A percentile compares a stretch with the other conserved stretches of the same genome.
Conservation (phyloP, 495 filamentous ascomycete genomes). For the Antarctomyces pellizariae region DNA sequence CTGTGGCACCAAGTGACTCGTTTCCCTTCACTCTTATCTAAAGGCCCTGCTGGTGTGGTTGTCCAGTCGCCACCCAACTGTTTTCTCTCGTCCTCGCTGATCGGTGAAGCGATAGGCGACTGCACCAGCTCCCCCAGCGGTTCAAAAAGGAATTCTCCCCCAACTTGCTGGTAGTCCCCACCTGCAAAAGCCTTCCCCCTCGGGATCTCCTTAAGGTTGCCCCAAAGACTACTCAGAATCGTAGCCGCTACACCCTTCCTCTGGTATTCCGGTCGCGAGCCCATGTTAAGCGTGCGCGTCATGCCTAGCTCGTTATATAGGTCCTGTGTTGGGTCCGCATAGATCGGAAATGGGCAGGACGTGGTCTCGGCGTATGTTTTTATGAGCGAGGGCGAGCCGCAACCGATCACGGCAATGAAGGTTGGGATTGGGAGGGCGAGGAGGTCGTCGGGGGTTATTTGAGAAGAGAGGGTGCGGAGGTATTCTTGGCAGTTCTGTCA, state of each 20-base stretch:
- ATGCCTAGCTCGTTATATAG: conserved; percentile 56
- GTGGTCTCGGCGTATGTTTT: conserved; percentile 38
- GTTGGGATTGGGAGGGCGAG: conserved; percentile 31
- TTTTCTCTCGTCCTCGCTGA: conserved; percentile 1
- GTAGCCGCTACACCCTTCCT: conserved; percentile 21
- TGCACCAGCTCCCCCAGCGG: conserved; percentile 3
- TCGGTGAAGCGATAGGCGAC: conserved; percentile 4
- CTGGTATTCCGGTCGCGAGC: conserved; percentile 43
- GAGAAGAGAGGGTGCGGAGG: conserved; percentile 33
- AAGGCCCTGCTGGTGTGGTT: conserved; percentile 10
- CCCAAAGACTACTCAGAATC: conserved; percentile 26
- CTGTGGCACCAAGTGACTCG: conserved; percentile 58
- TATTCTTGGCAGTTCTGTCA: conserved; percentile 51
- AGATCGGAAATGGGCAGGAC: conserved; percentile 53
- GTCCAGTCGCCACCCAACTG: conserved; percentile 3
- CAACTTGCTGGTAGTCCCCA: conserved; percentile 47
- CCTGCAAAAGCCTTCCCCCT: conserved; percentile 32
- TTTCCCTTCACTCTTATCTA: conserved; percentile 21
- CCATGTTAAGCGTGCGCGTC: conserved; percentile 35
- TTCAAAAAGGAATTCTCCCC: conserved; percentile 72
- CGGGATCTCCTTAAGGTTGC: conserved; percentile 28
- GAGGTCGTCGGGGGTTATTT: conserved; percentile 32
- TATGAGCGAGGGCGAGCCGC: conserved; percentile 54
- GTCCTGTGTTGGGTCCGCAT: conserved; percentile 45
- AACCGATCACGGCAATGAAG: conserved; percentile 51